phyloP scores from a whole-genome alignment of 225 moss, liverwort and hornwort genomes.

The Sphagnum tenellum region DNA sequence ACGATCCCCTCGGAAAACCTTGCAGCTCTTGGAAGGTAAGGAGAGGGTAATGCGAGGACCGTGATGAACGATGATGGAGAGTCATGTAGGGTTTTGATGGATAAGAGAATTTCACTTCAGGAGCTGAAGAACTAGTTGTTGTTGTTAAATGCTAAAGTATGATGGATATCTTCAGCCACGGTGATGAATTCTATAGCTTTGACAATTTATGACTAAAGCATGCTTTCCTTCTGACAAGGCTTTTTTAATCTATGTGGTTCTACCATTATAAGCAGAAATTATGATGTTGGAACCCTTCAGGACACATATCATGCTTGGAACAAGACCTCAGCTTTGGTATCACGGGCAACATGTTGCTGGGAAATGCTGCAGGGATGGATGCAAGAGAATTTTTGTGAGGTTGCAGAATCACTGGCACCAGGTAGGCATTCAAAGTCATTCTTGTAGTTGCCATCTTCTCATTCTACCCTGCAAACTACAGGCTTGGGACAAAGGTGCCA shows the following conservation, averaged over 20 bases:
- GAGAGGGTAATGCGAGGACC: neutral
- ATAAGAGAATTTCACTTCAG: neutral
- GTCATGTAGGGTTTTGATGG: neutral
- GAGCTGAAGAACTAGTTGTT: neutral
- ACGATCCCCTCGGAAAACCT: conserved; percentile 41
- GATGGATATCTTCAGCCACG: neutral
- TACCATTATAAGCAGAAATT: no score
- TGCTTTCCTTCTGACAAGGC: no score
- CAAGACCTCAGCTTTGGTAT: conserved; percentile 23
- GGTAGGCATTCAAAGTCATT: conserved; percentile 20
- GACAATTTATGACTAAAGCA: no score
- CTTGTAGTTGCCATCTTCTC: neutral
- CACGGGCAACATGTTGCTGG: conserved; percentile 52
- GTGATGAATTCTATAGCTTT: neutral
- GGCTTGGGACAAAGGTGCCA: no score
- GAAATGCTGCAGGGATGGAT: conserved; percentile 58
- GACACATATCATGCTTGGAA: conserved; percentile 59
- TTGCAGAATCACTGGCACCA: conserved; percentile 51
- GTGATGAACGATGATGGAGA: neutral
- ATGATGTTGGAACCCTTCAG: conserved; percentile 11
- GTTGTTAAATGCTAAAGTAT: neutral
- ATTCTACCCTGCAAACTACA: no score
- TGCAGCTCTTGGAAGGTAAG: conserved; percentile 57
- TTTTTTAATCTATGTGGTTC: no score
- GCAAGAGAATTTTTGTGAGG: conserved; percentile 46